Conservation (phyloP, 495 filamentous ascomycete species). For the Elasticomyces elasticus region DNA sequence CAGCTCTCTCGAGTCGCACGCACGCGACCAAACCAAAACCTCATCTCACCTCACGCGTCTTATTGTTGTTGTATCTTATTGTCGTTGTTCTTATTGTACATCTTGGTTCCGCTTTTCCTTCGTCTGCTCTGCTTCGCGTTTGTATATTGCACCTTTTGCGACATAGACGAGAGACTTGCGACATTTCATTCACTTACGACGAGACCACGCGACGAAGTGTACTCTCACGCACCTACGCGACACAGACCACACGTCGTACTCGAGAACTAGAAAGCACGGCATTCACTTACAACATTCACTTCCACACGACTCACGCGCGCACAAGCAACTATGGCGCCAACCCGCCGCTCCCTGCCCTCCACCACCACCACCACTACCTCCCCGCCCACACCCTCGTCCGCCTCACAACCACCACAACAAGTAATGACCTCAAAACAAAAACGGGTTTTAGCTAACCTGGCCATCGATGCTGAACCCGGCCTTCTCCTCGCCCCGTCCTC, state of each 20-base stretch:
- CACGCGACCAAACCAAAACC: too few relatives aligned
- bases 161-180: too few relatives aligned
- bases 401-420: not conserved
- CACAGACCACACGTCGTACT: too few relatives aligned
- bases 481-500: not conserved
- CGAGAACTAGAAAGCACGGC: not conserved
- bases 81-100: too few relatives aligned
- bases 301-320: not conserved
- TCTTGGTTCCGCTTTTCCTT: too few relatives aligned
- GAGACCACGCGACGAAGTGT: too few relatives aligned
- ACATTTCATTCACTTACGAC: too few relatives aligned
- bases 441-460: not conserved
- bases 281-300: not conserved
- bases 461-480: constrained; percentile 2
- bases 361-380: not conserved
- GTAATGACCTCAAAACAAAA: not conserved
- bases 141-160: too few relatives aligned
- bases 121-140: too few relatives aligned
- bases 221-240: not conserved
- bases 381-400: not conserved
- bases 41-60: too few relatives aligned
- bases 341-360: constrained; percentile 8
- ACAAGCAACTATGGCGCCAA: constrained; percentile 7
- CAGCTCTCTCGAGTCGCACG: too few relatives aligned
- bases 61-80: too few relatives aligned